Evolutionary conservation across 371 early-diverging fungal species (phyloP), one percentile per base, ranked within the genome.

Genomic region (Amoeboaphelidium occidentale): DNA sequence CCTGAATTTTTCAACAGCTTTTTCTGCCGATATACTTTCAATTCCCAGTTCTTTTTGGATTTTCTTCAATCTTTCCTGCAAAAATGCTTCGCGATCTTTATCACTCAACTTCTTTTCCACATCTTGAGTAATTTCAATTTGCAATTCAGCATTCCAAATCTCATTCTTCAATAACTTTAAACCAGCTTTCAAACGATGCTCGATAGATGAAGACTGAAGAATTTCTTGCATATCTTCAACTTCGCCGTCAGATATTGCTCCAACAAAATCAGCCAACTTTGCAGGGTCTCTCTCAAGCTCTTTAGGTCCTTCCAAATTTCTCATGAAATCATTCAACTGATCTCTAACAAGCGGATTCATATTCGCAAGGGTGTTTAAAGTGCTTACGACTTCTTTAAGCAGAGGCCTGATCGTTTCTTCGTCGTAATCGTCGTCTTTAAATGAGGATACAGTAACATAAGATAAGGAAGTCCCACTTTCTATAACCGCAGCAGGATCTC

Each of bases 1-100:
- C 55, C 78, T 83, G 58, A 93, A 93, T 51, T 79, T 79, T 53
- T 85, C 86, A 14, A 92, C 76, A 46, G 93, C 60, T 59, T 92
- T 94, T 55, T 92, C 93, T 61, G 91, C 91, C 42, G 92, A 91
- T 58, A 93, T 92, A 45, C 75, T 74, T 55, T 94, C 96, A 32
- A 94, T 68, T 0, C 96, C 96, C 27, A 94, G 68, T 63, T 94
- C 92, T 66, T 86, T 87, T 65, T 94, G 91, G 63, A 94, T 94
- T 1, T 91, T 89, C 66, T 88, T 91, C 57, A 94, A 70, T 62
- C 91, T 93, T 63, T 94, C 93, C 89, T 88, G 89, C 65, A 94
- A 63, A 51, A 84, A 92, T 60, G 89, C 92, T 59, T 94, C 93
- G 47, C 91, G 84, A 65, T 92, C 87, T 42, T 87, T 74, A 54